Conservation (phyloP, 345 rosid genomes). For the Geranium rotundifolium region DNA sequence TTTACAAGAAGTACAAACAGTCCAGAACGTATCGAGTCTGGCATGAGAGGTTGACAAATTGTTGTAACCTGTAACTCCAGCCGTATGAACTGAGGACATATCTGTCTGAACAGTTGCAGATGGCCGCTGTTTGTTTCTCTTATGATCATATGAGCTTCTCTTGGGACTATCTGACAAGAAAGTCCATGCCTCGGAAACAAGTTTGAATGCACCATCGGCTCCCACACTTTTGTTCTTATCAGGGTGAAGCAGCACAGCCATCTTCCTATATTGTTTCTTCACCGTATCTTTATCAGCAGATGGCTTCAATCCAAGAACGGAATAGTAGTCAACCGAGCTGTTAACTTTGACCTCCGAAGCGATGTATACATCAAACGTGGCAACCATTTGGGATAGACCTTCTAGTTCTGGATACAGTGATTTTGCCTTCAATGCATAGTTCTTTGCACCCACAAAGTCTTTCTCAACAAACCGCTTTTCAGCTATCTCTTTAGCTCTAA, state of each 20-base stretch:
- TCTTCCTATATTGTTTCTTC: conserved; percentile 81
- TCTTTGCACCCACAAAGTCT: conserved; percentile 71
- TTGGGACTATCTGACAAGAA: conserved; percentile 55
- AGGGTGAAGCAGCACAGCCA: conserved; percentile 92
- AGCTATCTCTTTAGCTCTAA: conserved; percentile 71
- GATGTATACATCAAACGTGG: conserved; percentile 80
- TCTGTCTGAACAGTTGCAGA: conserved; percentile 29
- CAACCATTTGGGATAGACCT: conserved; percentile 85
- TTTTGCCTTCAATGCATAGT: conserved; percentile 72
- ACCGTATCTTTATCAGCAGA: conserved; percentile 73
- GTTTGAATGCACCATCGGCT: conserved; percentile 94
- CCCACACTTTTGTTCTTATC: conserved; percentile 90
- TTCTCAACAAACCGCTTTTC: conserved; percentile 73
- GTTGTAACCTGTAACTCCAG: conserved; percentile 37
- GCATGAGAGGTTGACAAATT: conserved; percentile 36
- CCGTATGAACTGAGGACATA: conserved; percentile 28
- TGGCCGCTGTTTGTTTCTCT: conserved; percentile 29
- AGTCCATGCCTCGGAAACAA: conserved; percentile 91
- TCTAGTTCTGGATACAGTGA: conserved; percentile 66
- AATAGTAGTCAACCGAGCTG: conserved; percentile 69
- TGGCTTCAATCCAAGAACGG: conserved; percentile 85
- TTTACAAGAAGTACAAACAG: conserved; percentile 95
- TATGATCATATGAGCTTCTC: conserved; percentile 53
- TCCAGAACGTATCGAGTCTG: conserved; percentile 89
- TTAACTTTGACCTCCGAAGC: conserved; percentile 61